These are phyloP conservation scores for Malbranchea cinnamomea DNA, from an alignment of 2,329 filamentous ascomycete genomes.

Conservation along the genomic window DNA sequence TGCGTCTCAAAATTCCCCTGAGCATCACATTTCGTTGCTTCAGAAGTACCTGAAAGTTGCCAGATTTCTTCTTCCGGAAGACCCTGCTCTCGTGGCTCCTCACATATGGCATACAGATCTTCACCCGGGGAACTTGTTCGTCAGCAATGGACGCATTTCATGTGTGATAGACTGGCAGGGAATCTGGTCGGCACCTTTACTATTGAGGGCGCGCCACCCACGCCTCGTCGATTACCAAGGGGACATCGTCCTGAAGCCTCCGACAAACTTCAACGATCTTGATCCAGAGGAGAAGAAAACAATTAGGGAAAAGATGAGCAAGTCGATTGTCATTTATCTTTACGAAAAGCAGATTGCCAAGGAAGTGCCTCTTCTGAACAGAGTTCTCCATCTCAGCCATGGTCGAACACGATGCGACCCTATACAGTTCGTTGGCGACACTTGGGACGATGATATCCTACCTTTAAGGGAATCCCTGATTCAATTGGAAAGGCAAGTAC, in stretches of 20 bases:
- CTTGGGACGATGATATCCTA: conserved; percentile 17
- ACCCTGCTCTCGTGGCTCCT: conserved; percentile 13
- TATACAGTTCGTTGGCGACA: conserved; percentile 14
- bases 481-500: conserved; percentile 16
- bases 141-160: conserved; percentile 20
- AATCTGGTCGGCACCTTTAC: conserved; percentile 16
- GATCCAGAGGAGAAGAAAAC: conserved; percentile 6
- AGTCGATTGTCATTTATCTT: background rate
- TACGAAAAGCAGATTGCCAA: conserved; percentile 5
- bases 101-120: conserved; percentile 29
- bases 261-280: conserved; percentile 12
- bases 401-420: conserved; percentile 11
- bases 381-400: conserved; percentile 4
- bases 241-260: conserved; percentile 13
- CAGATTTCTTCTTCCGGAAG: conserved; percentile 17
- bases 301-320: conserved; percentile 2
- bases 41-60: conserved; percentile 19
- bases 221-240: conserved; percentile 15
- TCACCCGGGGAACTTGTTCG: conserved; percentile 25
- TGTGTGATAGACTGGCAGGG: conserved; percentile 31
- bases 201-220: conserved; percentile 13
- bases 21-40: conserved; percentile 20
- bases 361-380: conserved; percentile 5
- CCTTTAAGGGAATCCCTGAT: conserved; percentile 17
- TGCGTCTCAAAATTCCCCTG: conserved; percentile 16